A percentile compares a stretch with the other conserved stretches of the same genome.
Evolutionary conservation across 2,329 filamentous ascomycete species (phyloP).

Genomic region (Ploettnerulaceae sp.): DNA sequence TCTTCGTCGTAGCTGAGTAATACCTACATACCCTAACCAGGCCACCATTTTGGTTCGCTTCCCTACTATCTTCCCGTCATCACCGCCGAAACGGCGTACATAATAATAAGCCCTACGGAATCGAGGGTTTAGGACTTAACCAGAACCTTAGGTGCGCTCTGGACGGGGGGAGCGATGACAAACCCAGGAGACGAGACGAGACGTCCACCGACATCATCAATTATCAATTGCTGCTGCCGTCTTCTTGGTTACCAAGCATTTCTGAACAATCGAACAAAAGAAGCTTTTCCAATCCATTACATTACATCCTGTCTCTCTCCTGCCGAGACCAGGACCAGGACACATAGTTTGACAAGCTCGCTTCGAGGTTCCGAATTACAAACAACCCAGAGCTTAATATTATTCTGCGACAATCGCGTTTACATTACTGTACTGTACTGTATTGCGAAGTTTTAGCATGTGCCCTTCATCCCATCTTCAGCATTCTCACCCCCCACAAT

Average conservation of each 20-base stretch:
- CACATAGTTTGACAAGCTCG: not conserved
- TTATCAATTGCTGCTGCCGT: constrained; percentile 9
- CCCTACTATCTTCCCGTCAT: not conserved
- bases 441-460: not conserved
- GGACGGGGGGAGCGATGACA: constrained; percentile 11
- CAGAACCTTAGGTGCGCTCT: constrained; percentile 1
- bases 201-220: too few relatives aligned
- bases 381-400: too few relatives aligned
- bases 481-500: too few relatives aligned
- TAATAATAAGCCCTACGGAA: not conserved
- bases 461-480: too few relatives aligned
- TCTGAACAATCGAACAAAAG: too few relatives aligned
- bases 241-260: constrained; percentile 16
- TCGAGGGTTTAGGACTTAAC: constrained; percentile 5
- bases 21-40: too few relatives aligned
- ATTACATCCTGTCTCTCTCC: too few relatives aligned
- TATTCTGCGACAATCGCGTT: not conserved
- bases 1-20: too few relatives aligned
- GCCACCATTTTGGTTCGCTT: too few relatives aligned
- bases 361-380: too few relatives aligned
- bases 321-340: too few relatives aligned
- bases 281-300: constrained; percentile 14
- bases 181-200: constrained; percentile 11
- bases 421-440: not conserved
- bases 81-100: constrained; percentile 1